Evolutionary conservation across 768 basidiomycete genomes (phyloP), one percentile per base, ranked within the genome.

Genomic region (Boletus tylopilopsis): DNA sequence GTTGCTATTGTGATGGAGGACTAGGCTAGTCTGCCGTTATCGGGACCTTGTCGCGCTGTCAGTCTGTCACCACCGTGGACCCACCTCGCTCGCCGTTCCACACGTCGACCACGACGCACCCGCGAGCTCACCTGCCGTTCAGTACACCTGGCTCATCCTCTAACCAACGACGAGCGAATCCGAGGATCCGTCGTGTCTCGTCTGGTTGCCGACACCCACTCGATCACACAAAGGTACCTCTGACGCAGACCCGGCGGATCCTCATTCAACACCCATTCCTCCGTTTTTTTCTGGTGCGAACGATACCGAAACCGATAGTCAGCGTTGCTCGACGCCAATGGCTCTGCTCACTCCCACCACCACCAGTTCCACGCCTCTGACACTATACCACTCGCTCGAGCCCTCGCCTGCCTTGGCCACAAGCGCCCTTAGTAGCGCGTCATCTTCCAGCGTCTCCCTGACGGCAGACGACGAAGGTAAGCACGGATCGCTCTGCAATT

Each of bases 401-500:
- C 64, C 68, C 5, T 68, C 66, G 6, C 66, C 66, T 13, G 54
- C 60, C 18, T 21, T 47, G 45, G 45, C 32, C 47, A 52, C 55
- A 19, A 55, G 53, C 42, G 18, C 50, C 12, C 63, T 67, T 16
- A 54, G 59, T 35, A 57, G 63, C 41, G 59, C 57, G 16, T 74
- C 73, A 5, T 63, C 85, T 8, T 84, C 84, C 29, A 77, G 72
- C 47, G 49, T 71, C 29, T 83, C 84, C 22, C 68, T 83, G 55
- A 71, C 74, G 68, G 65, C 65, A 50, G 79, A 73, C 47, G 85
- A 88, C 63, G 83, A 87, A 73, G 87, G 87, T 84, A 59, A 53
- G 75, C 58, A 56, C 40, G 37, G 55, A 57, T 61, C 55, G 50
- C 43, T 42, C 43, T 49, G 46, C 49, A 58, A 57, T 50, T 48